Conservation (phyloP, 345 rosid genomes). For the Sapria himalayana region DNA sequence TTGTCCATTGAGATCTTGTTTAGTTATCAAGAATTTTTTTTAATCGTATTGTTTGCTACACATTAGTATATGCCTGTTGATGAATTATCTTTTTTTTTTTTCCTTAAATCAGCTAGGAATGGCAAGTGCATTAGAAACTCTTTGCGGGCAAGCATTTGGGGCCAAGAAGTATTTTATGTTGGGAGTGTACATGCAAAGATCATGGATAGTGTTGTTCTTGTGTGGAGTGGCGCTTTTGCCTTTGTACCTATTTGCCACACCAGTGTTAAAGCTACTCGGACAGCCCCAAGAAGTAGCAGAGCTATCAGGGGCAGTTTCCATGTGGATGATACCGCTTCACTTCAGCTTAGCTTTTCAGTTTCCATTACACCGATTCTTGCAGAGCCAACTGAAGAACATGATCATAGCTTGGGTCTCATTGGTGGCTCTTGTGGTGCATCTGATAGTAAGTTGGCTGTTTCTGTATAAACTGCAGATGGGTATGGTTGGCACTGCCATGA, state of each 20-base stretch:
- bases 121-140: conserved; percentile 51
- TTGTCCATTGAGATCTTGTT: no score
- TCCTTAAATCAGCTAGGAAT: conserved; percentile 27
- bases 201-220: conserved; percentile 45
- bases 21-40: not conserved
- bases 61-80: no score
- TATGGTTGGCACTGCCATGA: conserved; percentile 28
- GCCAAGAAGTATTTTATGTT: conserved; percentile 46
- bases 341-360: conserved; percentile 59
- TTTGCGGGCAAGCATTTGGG: conserved; percentile 55
- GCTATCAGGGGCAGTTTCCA: conserved; percentile 25
- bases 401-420: conserved; percentile 36
- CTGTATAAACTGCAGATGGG: conserved; percentile 33
- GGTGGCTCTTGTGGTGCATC: conserved; percentile 28
- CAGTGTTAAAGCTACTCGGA: conserved; percentile 36
- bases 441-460: conserved; percentile 40
- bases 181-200: conserved; percentile 58
- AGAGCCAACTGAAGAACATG: conserved; percentile 39
- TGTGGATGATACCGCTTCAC: conserved; percentile 46
- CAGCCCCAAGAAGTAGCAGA: conserved; percentile 46
- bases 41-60: not conserved
- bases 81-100: no score
- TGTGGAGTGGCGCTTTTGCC: conserved; percentile 36
- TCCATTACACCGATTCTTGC: conserved; percentile 57
- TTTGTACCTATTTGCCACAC: conserved; percentile 27